Base-by-base conservation (phyloP, 495 filamentous ascomycete species). In the Podospora pseudocomata region DNA sequence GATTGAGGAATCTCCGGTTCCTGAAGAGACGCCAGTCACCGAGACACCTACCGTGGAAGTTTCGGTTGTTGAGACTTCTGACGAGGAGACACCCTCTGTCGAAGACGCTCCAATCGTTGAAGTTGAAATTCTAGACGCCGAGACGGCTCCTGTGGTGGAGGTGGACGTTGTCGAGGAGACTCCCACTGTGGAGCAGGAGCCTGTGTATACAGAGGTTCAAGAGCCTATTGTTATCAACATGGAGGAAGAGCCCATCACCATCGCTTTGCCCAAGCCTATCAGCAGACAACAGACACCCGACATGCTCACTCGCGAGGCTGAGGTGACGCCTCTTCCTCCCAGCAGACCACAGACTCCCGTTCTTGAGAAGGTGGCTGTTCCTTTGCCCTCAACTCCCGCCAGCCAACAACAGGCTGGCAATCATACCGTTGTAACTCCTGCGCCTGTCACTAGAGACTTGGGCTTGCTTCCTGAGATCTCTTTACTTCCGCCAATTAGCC, bases 381-480 rank as follows among this genome's bases (percentile, higher is more conserved):
- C 39, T 49, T 49, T 49, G 15, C 39, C 39, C 39, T 49, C 39
- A 13, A 49, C 39, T 49, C 39, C 39, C 3, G 2, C 13, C 39
- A 49, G 2, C 18, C 39, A 49, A 49, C 7, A 49, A 13, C 39
- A 49, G 39, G 15, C 39, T 2, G 39, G 2, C 9, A 16, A 16
- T 49, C 39, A 13, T 49, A 3, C 39, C 15, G 6, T 3, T 11
- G 39, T 49, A 13, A 49, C 39, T 49, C 13, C 39, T 2, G 39
- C 39, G 39, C 18, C 59, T 28, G 27, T 30, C 9, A 70, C 71
- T 0, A 60, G 73, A 16, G 73, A 72, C 15, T 62, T 75, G 0
- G 75, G 75, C 6, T 58, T 79, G 26, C 76, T 79, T 67, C 39
- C 66, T 7, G 66, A 74, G 39, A 49, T 49, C n/a, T 23, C 60